phyloP scores from a whole-genome alignment of 108 stramenopile genomes.

The Phaeodactylum tricornutum region DNA sequence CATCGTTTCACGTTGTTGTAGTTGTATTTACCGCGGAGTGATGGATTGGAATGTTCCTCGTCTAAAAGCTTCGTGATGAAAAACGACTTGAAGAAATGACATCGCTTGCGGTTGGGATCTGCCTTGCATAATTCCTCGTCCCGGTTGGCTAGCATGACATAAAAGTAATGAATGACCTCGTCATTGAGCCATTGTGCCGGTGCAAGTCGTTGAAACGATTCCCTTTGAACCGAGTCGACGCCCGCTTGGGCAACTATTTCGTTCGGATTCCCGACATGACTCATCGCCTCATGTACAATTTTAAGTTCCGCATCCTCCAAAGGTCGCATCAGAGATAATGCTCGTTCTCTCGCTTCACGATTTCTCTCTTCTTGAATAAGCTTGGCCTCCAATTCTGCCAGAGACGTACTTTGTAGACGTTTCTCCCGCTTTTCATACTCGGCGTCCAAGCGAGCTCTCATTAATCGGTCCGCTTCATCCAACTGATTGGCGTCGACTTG shows the following conservation, averaged over 20 bases:
- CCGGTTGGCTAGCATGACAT: slow-evolving; percentile 66
- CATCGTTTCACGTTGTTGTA: slow-evolving; percentile 89
- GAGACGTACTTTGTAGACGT: neutral
- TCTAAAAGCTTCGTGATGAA: slow-evolving; percentile 89
- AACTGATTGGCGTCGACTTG: neutral
- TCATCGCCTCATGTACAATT: slow-evolving; percentile 42
- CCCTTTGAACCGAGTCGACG: slow-evolving; percentile 62
- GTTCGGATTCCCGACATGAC: slow-evolving; percentile 18
- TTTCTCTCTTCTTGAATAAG: slow-evolving; percentile 18
- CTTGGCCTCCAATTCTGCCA: slow-evolving; percentile 21
- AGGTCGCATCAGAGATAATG: slow-evolving; percentile 44
- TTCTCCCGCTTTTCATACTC: neutral
- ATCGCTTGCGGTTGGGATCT: slow-evolving; percentile 46
- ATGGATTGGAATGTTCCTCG: slow-evolving; percentile 39
- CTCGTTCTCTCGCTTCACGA: slow-evolving; percentile 43
- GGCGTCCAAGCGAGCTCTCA: neutral
- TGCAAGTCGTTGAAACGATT: slow-evolving; percentile 48
- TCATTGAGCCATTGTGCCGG: slow-evolving; percentile 92
- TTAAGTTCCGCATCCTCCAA: slow-evolving; percentile 49
- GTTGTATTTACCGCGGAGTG: slow-evolving; percentile 62
- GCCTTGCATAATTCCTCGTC: slow-evolving; percentile 62
- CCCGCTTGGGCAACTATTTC: slow-evolving; percentile 49
- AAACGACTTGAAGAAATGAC: slow-evolving; percentile 93
- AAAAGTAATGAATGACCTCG: slow-evolving; percentile 95
- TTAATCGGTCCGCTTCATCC: neutral